Evolutionary conservation across 2,329 filamentous ascomycete species (phyloP).

Genomic region (Aureobasidium sp.): DNA sequence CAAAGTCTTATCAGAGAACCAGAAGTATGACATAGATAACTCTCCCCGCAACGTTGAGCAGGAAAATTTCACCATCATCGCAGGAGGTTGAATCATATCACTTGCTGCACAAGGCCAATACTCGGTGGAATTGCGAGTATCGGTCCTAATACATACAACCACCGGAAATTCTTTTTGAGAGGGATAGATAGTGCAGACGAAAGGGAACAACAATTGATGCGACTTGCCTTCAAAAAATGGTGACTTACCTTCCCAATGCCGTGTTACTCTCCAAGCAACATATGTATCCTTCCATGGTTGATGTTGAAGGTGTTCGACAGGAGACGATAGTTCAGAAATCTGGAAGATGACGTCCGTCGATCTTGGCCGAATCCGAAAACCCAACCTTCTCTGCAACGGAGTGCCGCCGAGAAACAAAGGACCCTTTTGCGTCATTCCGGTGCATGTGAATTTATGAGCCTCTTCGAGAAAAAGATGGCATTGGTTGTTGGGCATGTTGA

Average conservation of each 20-base stretch:
- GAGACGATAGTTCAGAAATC: not conserved
- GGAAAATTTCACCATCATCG: conserved; percentile 7
- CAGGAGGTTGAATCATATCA: conserved; percentile 5
- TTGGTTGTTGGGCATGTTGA: not conserved
- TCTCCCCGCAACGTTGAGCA: conserved; percentile 9
- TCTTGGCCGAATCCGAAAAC: not conserved
- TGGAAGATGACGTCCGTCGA: not conserved
- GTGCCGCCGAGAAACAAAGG: not conserved
- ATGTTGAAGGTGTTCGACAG: not conserved
- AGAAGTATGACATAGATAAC: conserved; percentile 7
- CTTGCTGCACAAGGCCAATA: conserved; percentile 10
- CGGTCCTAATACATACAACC: conserved; percentile 5
- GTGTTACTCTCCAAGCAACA: not conserved
- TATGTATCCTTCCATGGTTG: not conserved
- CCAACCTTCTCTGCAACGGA: not conserved
- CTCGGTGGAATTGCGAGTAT: conserved; percentile 7
- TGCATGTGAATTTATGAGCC: not conserved
- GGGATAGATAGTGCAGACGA: not conserved
- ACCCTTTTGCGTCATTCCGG: not conserved
- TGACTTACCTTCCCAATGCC: not conserved
- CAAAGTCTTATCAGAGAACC: not conserved
- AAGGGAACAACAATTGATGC: not conserved
- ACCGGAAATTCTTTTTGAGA: not conserved
- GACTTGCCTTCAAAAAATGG: not conserved
- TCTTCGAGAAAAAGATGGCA: not conserved